Evolutionary conservation across 2,329 filamentous ascomycete species (phyloP).

Genomic region (Cephalotrichum gorgonifer): DNA sequence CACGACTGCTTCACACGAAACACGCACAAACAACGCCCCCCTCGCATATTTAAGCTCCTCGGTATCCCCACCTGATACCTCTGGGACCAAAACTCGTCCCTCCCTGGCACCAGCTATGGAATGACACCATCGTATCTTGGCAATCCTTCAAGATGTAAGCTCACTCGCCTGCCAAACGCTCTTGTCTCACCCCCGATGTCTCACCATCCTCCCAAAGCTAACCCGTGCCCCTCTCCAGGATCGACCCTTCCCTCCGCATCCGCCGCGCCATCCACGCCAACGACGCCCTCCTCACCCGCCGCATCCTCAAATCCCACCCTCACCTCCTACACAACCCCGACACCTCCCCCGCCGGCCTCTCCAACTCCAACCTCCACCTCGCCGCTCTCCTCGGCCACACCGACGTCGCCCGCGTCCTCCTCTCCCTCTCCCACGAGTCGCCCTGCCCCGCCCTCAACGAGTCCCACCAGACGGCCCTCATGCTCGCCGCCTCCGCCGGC

Average conservation of each 20-base stretch:
- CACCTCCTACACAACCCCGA: conserved; percentile 70
- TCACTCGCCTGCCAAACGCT: neutral
- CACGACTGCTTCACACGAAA: neutral
- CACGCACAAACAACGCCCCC: neutral
- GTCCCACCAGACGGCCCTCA: conserved; percentile 68
- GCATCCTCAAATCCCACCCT: conserved; percentile 67
- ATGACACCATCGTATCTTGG: conserved; percentile 3
- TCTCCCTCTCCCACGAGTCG: conserved; percentile 67
- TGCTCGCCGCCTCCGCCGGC: conserved; percentile 61
- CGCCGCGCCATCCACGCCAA: conserved; percentile 72
- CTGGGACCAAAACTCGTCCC: no score
- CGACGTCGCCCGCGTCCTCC: conserved; percentile 57
- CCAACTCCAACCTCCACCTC: conserved; percentile 77
- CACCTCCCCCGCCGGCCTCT: conserved; percentile 52
- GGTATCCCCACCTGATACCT: no score
- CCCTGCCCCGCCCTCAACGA: conserved; percentile 67
- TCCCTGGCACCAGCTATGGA: no score
- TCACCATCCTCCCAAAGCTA: neutral
- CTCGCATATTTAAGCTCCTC: neutral
- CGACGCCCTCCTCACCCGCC: conserved; percentile 60
- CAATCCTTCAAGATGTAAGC: neutral
- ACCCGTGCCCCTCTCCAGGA: conserved; percentile 37
- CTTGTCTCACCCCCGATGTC: neutral
- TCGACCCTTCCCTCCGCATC: conserved; percentile 65
- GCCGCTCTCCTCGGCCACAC: conserved; percentile 64